Evolutionary conservation across 768 basidiomycete species (phyloP), one percentile per base, ranked within the genome.

Genomic region (Amanita molliuscula): DNA sequence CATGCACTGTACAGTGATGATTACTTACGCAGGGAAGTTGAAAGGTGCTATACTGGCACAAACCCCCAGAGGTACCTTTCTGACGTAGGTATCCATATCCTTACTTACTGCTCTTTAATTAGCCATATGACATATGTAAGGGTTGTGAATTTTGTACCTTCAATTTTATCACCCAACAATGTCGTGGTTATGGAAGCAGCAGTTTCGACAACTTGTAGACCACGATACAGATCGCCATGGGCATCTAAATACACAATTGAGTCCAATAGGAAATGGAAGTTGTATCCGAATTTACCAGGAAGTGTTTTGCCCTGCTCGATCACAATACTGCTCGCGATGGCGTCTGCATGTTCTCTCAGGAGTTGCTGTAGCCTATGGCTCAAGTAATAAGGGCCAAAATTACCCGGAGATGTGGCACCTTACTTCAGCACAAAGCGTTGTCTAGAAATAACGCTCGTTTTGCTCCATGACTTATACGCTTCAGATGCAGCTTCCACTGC

Each of bases 291-390:
- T 67, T 13, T 56, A 87, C 87, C 87, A 55, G 87, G 79, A 37
- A 88, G 67, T 0, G 95, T 99, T 70, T 97, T 97, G 13, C 95
- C 95, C 67, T 98, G 95, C 63, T 97, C 94, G 18, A 97, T 68
- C 21, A 94, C 91, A 49, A 97, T 97, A 57, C 84, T 91, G 37
- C 72, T 75, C 0, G 93, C 94, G 48, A 99, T 76, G 44, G 83
- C 84, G 58, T 91, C 90, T 6, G 84, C 76, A 62, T 97, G 82
- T 62, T 88, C 73, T 40, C 93, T 84, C 50, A 99, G 80, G 25
- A 90, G 75, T 52, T 82, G 76, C 61, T 97, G 95, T 26, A 98
- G 76, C 57, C 94, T 97, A 48, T 40, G n/a, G 26, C 28, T 34
- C 29, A 25, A 21, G 15, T 48, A 48, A 26, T 47, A 40, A 54